Evolutionary conservation across 2,329 filamentous ascomycete species (phyloP).

Genomic region (Beauveria varroae): DNA sequence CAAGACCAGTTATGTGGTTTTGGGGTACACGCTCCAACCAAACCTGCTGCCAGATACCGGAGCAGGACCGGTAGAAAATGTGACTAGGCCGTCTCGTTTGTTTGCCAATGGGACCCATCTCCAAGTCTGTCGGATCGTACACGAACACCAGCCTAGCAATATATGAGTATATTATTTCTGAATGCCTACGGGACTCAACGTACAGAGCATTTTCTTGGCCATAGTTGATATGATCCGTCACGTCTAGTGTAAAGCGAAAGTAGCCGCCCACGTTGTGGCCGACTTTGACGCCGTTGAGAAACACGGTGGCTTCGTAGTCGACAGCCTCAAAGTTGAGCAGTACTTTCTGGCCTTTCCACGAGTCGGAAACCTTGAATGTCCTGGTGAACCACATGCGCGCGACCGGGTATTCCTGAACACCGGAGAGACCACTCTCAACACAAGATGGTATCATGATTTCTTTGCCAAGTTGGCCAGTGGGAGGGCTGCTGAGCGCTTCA

Average conservation of each 20-base stretch:
- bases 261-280: slow-evolving; percentile 54
- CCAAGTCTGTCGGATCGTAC: slow-evolving; percentile 57
- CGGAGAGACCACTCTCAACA: slow-evolving; percentile 40
- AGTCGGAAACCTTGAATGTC: slow-evolving; percentile 39
- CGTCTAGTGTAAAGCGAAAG: slow-evolving; percentile 52
- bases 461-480: slow-evolving; percentile 22
- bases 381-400: slow-evolving; percentile 44
- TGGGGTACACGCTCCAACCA: slow-evolving; percentile 59
- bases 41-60: slow-evolving; percentile 67
- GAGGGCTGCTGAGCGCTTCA: slow-evolving; percentile 15
- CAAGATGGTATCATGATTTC: slow-evolving; percentile 38
- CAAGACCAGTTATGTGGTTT: slow-evolving; percentile 50
- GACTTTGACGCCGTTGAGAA: slow-evolving; percentile 46
- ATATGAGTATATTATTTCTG: not conserved
- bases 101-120: slow-evolving; percentile 59
- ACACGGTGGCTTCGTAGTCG: slow-evolving; percentile 50
- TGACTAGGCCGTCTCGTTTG: slow-evolving; percentile 49
- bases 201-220: slow-evolving; percentile 48
- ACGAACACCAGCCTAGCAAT: slow-evolving; percentile 48
- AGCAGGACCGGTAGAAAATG: slow-evolving; percentile 67
- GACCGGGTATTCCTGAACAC: slow-evolving; percentile 34
- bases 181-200: slow-evolving; percentile 14
- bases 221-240: slow-evolving; percentile 36
- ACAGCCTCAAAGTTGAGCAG: slow-evolving; percentile 52
- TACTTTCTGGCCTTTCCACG: slow-evolving; percentile 37